Evolutionary conservation across 2,329 filamentous ascomycete genomes (phyloP).

Genomic region (Aspergillus ruber): DNA sequence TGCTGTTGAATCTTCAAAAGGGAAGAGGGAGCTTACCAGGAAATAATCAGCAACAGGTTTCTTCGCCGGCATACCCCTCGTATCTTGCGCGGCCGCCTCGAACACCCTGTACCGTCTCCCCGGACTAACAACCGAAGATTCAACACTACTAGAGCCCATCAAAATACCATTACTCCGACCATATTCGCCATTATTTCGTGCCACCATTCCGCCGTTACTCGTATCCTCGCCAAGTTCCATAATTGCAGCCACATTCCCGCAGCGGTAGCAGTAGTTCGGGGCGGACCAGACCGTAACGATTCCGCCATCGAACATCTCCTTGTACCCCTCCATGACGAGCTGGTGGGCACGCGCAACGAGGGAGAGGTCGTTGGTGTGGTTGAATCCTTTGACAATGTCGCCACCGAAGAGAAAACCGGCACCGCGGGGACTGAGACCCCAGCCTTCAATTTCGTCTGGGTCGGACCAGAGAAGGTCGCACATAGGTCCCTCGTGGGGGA

Average conservation of each 20-base stretch:
- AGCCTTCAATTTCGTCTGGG: conserved; percentile 96
- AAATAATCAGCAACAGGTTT: conserved; percentile 98
- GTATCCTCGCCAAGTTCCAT: conserved; percentile 86
- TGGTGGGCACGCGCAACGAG: conserved; percentile 95
- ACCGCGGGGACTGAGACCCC: conserved; percentile 91
- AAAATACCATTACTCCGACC: conserved; percentile 39
- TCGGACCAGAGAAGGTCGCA: conserved; percentile 98
- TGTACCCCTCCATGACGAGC: conserved; percentile 98
- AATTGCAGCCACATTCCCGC: conserved; percentile 91
- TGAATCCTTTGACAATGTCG: conserved; percentile 97
- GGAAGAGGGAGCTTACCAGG: conserved; percentile 42
- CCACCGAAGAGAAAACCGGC: conserved; percentile 94
- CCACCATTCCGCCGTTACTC: conserved; percentile 63
- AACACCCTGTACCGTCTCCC: conserved; percentile 91
- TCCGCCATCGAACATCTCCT: conserved; percentile 94
- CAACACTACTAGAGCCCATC: conserved; percentile 43
- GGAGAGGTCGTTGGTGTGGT: conserved; percentile 96
- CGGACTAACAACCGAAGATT: conserved; percentile 56
- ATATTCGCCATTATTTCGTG: conserved; percentile 52
- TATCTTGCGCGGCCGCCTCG: conserved; percentile 92
- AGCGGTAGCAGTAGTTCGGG: conserved; percentile 95
- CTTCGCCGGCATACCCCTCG: conserved; percentile 95
- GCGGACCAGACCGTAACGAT: conserved; percentile 99
- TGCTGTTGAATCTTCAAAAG: neutral
- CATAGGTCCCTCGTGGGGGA: conserved; percentile 96